phyloP scores from a whole-genome alignment of 176 grass and related monocot species.

The Rhynchospora pubera region DNA sequence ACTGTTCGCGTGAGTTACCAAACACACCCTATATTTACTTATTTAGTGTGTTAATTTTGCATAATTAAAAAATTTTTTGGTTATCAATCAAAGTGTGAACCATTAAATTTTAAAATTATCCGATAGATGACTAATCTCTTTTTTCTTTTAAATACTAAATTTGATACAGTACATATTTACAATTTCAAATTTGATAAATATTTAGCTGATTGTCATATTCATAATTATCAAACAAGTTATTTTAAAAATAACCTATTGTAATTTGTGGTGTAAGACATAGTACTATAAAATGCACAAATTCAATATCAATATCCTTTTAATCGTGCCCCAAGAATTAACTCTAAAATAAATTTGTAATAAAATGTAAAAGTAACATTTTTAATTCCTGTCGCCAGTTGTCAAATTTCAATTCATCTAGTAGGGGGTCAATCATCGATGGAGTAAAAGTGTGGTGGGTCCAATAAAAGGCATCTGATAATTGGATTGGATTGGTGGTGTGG shows the following conservation, averaged over 20 bases:
- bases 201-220: no score
- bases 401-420: neutral
- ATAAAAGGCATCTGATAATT: neutral
- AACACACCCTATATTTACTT: no score
- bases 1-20: no score
- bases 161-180: no score
- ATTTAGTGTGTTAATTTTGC: no score
- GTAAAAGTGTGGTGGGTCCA: neutral
- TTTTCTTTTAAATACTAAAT: no score
- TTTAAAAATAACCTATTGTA: no score
- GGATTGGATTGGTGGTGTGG: slow-evolving; percentile 1
- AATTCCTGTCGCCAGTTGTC: slow-evolving; percentile 14
- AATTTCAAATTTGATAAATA: no score
- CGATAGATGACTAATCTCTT: no score
- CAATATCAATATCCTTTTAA: neutral
- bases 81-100: neutral
- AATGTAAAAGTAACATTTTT: neutral
- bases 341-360: neutral
- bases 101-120: neutral
- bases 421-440: neutral
- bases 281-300: no score
- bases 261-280: no score
- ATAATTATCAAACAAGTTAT: no score
- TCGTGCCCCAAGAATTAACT: slow-evolving; percentile 3
- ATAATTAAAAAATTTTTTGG: neutral